Conservation (phyloP, 371 early-diverging fungal genomes). For the Mucor mucedo region DNA sequence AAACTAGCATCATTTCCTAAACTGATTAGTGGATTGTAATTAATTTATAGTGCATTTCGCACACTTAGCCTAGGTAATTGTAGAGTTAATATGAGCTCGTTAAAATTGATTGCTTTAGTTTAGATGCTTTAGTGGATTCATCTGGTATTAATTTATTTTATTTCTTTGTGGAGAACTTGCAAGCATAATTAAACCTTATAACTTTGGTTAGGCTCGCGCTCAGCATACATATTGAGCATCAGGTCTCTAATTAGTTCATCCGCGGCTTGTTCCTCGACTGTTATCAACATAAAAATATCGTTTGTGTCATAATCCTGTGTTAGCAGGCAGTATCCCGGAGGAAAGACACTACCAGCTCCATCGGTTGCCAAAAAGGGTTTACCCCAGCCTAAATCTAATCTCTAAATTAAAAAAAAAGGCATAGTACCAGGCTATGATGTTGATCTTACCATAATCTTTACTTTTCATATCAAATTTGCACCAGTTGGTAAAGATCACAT, state of each 20-base stretch:
- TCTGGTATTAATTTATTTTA: no score
- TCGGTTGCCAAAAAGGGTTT: conserved; percentile 40
- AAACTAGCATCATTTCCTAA: no score
- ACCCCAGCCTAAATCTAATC: conserved; percentile 49
- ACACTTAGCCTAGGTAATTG: no score
- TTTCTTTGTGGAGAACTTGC: no score
- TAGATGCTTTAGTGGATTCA: no score
- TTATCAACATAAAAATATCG: conserved; percentile 34
- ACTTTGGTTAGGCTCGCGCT: no score
- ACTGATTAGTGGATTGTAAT: no score
- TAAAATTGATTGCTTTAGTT: no score
- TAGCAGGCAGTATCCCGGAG: conserved; percentile 46
- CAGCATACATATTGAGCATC: conserved; percentile 45
- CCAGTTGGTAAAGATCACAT: conserved; percentile 51
- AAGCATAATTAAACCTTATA: no score
- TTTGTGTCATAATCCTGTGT: conserved; percentile 36
- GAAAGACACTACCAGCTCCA: conserved; percentile 31
- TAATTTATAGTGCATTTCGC: no score
- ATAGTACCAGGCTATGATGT: no score
- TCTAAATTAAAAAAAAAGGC: neutral
- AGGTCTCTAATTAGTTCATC: conserved; percentile 33
- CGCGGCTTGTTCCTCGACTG: conserved; percentile 39
- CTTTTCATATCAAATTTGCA: conserved; percentile 48
- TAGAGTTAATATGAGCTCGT: no score
- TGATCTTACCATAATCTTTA: conserved; percentile 8